Evolutionary conservation across 1,284 basidiomycete species (phyloP), one percentile per base, ranked within the genome.

Genomic region (Quambalaria eucalypti): DNA sequence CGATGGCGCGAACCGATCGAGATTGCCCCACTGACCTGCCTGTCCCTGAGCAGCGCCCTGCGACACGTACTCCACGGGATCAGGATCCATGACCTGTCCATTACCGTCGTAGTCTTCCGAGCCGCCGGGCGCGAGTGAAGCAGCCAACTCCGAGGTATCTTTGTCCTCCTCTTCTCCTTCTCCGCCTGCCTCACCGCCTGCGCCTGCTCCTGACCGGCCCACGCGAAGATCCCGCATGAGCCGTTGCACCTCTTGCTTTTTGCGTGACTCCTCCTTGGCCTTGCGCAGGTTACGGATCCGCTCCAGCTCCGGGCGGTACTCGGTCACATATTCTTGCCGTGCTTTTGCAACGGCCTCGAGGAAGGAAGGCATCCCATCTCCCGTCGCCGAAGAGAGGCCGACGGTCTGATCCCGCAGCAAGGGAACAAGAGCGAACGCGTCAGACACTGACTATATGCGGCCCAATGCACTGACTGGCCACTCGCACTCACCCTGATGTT

Each of bases 301-400:
- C 52, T 87, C 82, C 2, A 98, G 82, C 71, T 96, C 90, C 0
- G 92, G 91, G 44, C 90, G 82, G 76, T 97, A 97, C 61, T 92
- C 88, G 58, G 88, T 90, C 72, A 71, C 48, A 76, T 96, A 99
- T 77, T 95, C 90, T 53, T 84, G 80, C 60, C 90, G 80, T 1
- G 88, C 90, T 44, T 83, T 85, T 59, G 92, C 85, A 4, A 99
- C 90, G 0, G 90, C 90, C 19, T 85, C 82, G 69, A 98, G 87
- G 75, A 98, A 96, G 52, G 87, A 87, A 60, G 85, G 81, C 74
- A 99, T 84, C 4, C 95, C 95, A 49, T 84, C 86, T 10, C 95
- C 95, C 0, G 95, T 97, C 80, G 90, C 82, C 42, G 93, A 93
- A 12, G 90, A 93, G 8, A 98, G 91, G 23, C 93, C 92, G 10